These are phyloP conservation scores for Pestalotiopsis sp. DNA, from an alignment of 2,329 filamentous ascomycete species.

Conservation along the genomic window DNA sequence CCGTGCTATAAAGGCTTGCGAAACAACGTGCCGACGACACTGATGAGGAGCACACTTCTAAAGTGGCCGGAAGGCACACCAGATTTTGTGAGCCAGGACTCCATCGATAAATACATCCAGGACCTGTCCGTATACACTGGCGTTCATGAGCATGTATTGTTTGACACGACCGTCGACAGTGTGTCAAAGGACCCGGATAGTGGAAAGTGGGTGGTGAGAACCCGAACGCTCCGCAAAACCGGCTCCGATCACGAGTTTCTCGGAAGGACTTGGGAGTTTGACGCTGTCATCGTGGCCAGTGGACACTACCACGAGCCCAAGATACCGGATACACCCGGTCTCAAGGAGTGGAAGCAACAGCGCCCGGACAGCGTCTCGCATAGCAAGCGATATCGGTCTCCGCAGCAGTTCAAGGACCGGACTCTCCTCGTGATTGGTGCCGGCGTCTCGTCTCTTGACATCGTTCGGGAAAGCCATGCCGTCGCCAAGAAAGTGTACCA, in stretches of 20 bases:
- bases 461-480: slow-evolving; percentile 40
- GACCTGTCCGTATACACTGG: slow-evolving; percentile 54
- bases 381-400: slow-evolving; percentile 72
- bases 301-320: slow-evolving; percentile 69
- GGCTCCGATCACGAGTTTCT: slow-evolving; percentile 25
- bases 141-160: slow-evolving; percentile 52
- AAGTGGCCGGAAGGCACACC: slow-evolving; percentile 62
- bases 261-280: slow-evolving; percentile 48
- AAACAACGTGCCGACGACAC: slow-evolving; percentile 73
- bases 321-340: slow-evolving; percentile 62
- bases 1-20: slow-evolving; percentile 63
- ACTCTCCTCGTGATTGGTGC: slow-evolving; percentile 56
- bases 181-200: slow-evolving; percentile 44
- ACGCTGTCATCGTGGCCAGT: slow-evolving; percentile 66
- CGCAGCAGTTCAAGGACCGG: slow-evolving; percentile 59
- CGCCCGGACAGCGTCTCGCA: slow-evolving; percentile 61
- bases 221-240: slow-evolving; percentile 42
- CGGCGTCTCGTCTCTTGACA: slow-evolving; percentile 45
- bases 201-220: slow-evolving; percentile 53
- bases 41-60: slow-evolving; percentile 45
- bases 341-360: slow-evolving; percentile 56
- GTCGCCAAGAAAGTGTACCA: slow-evolving; percentile 44
- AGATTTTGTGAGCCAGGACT: slow-evolving; percentile 59
- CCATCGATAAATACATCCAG: slow-evolving; percentile 63
- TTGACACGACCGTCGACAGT: slow-evolving; percentile 61